Percentiles rank a stretch among this genome's conserved stretches.
These are phyloP conservation scores for Penicillium oxalicum DNA, from an alignment of 2,329 filamentous ascomycete genomes.

Conservation along the genomic window DNA sequence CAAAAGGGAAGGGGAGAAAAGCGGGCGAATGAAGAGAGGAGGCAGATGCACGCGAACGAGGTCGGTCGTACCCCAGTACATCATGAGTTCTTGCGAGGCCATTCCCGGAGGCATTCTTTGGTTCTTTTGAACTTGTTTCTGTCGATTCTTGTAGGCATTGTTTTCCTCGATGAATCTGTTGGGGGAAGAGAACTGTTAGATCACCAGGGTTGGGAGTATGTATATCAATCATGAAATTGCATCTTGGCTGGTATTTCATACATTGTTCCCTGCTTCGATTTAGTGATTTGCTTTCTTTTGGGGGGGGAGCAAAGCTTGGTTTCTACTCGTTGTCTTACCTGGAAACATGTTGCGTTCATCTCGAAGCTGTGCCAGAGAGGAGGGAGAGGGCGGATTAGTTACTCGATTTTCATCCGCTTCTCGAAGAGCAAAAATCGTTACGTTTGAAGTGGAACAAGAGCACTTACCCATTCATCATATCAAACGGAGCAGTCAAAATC, in stretches of 20 bases:
- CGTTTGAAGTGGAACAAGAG: neutral
- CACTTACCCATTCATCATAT: constrained; percentile 67
- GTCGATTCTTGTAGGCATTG: constrained; percentile 62
- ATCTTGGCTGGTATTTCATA: constrained; percentile 26
- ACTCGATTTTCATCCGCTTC: too few species aligned
- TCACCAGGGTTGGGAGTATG: neutral
- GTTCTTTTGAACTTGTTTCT: constrained; percentile 53
- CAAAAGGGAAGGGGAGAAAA: too few species aligned
- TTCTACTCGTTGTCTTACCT: constrained; percentile 50
- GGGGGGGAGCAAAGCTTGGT: neutral
- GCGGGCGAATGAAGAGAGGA: too few species aligned
- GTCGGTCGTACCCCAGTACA: constrained; percentile 68
- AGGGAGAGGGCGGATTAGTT: constrained; percentile 3
- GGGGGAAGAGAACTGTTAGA: too few species aligned
- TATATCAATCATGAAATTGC: neutral
- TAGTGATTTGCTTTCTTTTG: constrained; percentile 14
- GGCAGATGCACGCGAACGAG: neutral
- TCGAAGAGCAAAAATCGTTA: neutral
- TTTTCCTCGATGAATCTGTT: constrained; percentile 88
- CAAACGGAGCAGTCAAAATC: constrained; percentile 82
- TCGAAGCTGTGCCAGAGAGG: constrained; percentile 59
- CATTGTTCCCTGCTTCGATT: constrained; percentile 48
- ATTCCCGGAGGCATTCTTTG: constrained; percentile 47
- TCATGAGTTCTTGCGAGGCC: constrained; percentile 72
- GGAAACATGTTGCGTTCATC: constrained; percentile 89